Evolutionary conservation across 1,139 yeast genomes (phyloP), one percentile per base, ranked within the genome.

Genomic region (Taphrina betulina): DNA sequence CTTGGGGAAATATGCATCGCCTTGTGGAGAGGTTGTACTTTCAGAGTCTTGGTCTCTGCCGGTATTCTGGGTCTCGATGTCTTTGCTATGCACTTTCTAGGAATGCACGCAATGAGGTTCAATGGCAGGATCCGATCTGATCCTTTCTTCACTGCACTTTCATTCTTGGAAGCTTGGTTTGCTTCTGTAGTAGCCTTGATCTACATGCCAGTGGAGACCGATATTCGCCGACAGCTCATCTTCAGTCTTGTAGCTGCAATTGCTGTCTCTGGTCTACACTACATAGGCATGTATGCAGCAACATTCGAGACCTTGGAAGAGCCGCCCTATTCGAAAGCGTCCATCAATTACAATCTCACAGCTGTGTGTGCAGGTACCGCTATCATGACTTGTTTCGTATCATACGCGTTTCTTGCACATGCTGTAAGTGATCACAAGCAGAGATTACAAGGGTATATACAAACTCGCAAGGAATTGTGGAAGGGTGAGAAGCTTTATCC

Each of bases 281-380:
- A 50, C 28, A 33, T 50, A 14, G 54, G 54, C 14, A 50, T 50
- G 54, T 26, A 16, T 3, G 54, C 54, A 7, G 46, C 54, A 12
- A 50, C 54, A 10, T 50, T 50, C 38, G 23, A 37, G 43, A 50
- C 54, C 26, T 14, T 29, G 3, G 16, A 26, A 8, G 24, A 31
- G 14, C 40, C 44, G 8, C 40, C 41, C 12, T 33, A 38, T 26
- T 16, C 24, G 7, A 10, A 19, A n/a, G 17, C 38, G 28, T 34
- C 20, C 5, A 33, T 35, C 42, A 35, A 31, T 16, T 31, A 50
- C n/a, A 16, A 38, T 8, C 37, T 50, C 22, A 35, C 38, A 17
- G 38, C 54, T 5, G 29, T 35, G 12, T 50, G 43, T 40, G 54
- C 45, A 26, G 37, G 35, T 14, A 50, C 29, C 17, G 54, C 45